Evolutionary conservation across 2,329 filamentous ascomycete genomes (phyloP), one percentile per base, ranked within the genome.

Genomic region (Trichoderma sp.): DNA sequence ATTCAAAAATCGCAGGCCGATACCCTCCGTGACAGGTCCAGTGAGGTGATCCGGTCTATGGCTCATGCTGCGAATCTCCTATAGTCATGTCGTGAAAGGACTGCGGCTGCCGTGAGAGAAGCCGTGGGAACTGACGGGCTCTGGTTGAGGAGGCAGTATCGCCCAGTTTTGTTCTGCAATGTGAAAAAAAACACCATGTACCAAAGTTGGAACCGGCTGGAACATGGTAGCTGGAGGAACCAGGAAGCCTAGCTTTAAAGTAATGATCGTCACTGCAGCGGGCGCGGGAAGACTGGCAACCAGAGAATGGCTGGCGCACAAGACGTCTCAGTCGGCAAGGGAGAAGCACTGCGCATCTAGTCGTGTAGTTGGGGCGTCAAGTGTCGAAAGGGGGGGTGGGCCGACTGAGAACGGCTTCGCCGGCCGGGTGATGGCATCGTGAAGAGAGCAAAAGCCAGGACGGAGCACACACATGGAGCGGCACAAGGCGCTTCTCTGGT

Each of bases 1-100:
- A 63, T 76, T 77, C 24, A 72, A 67, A 59, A 76, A 77, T 9
- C 67, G 73, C 26, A 76, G 68, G 48, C 73, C 72, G 47, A 74
- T 69, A 50, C 69, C 70, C n/a, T 66, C 67, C n/a, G 62, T 50
- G 51, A 67, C 67, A 51, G 64, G 57, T 28, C 45, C 64, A 30
- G 50, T 65, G 9, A 61, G 41, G 34, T 62, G 61, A 50, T 56
- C 43, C 3, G 48, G 64, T 62, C 48, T 45, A 28, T 51, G n/a
- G 50, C 41, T 58, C 64, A 65, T 65, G 15, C 26, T 65, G 57
- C 15, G 21, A 15, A 58, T 30, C 45, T 30, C 17, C 28, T 45
- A 39, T 57, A 51, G 44, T 44, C 57, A 56, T 65, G 47, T 62
- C 64, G 52, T 44, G 50, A 7, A 57, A 19, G n/a, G 17, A 45